Conservation (phyloP, 371 early-diverging fungal species). For the Zychaea mexicana region DNA sequence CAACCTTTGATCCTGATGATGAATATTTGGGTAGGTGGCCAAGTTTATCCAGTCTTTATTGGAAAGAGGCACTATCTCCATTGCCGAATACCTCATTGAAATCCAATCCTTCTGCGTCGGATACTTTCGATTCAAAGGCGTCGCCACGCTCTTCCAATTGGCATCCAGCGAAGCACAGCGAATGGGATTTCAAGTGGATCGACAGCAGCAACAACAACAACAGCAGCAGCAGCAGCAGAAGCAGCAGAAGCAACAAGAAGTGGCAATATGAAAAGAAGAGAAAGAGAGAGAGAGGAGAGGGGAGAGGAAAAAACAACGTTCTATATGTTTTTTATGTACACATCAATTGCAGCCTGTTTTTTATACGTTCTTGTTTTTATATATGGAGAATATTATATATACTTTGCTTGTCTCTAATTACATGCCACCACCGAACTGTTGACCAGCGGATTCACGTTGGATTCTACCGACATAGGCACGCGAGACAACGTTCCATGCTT, state of each 20-base stretch:
- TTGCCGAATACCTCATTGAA: constrained; percentile 64
- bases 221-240: background rate
- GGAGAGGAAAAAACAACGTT: too few species aligned
- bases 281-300: too few species aligned
- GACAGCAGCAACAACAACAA: background rate
- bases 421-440: constrained; percentile 31
- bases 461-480: constrained; percentile 73
- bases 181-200: constrained; percentile 12
- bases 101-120: constrained; percentile 71
- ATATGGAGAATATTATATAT: background rate
- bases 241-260: background rate
- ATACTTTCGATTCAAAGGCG: constrained; percentile 30
- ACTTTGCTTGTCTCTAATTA: constrained; percentile 13
- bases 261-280: background rate
- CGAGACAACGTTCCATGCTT: constrained; percentile 86
- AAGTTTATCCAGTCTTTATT: constrained; percentile 71
- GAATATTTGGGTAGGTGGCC: constrained; percentile 50
- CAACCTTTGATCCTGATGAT: background rate
- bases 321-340: background rate
- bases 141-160: constrained; percentile 31
- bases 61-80: constrained; percentile 53
- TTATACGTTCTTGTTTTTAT: background rate
- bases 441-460: constrained; percentile 67
- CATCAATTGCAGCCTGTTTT: background rate
- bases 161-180: constrained; percentile 29